Base-by-base conservation (phyloP, 2,329 filamentous ascomycete species). In the Tolypocladium amazonense region DNA sequence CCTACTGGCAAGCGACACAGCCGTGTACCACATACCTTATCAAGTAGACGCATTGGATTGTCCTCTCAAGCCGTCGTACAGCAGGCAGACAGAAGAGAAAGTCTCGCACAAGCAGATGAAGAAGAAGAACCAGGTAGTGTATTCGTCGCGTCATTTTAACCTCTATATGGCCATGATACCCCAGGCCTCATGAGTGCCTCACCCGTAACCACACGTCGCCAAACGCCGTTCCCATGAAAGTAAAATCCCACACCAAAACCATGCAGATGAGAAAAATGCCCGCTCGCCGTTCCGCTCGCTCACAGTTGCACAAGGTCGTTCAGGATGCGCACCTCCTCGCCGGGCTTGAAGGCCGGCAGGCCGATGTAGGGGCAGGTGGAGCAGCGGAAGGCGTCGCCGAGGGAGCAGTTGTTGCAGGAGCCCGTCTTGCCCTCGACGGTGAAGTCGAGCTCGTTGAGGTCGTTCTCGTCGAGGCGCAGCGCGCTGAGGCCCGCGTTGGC, bases 381-480 rank as follows among this genome's bases (percentile, higher is more conserved):
- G 71, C 88, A 90, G 47, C 88, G 80, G 77, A 92, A 92, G 4
- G 94, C 93, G 73, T 97, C 93, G 57, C 94, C 94, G 20, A 99
- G 81, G 35, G 92, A 88, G 75, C 94, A 97, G 75, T 93, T 97
- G 35, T 91, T 91, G 73, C 94, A 99, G 23, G 90, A 95, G 59
- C 94, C 93, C 7, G 93, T 90, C 78, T 97, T 97, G 67, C 94
- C 94, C 74, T 96, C 83, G n/a, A 97, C 90, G 0, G 94, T 99
- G 71, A 99, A 97, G 75, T 99, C 94, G 11, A 97, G 82, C 74
- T 97, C 93, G 57, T 72, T 70, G 55, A 99, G 77, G 71, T 99
- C 94, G 67, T 90, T 87, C 1, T 85, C 79, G 56, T 82, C 84
- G 57, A 96, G 80, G 75, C 89, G 90, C 63, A 91, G 77, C 25